Evolutionary conservation across 2,329 filamentous ascomycete genomes (phyloP), one percentile per base, ranked within the genome.

Genomic region (Cucurbitaria berberidis): DNA sequence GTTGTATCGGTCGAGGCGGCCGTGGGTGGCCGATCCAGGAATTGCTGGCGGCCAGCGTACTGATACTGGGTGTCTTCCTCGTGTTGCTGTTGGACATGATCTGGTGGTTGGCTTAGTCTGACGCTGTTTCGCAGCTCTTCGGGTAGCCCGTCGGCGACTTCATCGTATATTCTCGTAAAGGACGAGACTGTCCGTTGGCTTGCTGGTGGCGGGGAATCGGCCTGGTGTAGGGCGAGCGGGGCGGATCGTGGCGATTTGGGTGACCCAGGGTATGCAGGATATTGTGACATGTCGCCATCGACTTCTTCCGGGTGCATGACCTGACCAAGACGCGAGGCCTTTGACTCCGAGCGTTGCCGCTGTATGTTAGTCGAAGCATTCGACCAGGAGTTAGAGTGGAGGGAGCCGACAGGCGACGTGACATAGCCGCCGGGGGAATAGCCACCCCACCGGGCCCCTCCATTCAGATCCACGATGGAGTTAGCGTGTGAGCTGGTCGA

Each of bases 381-480:
- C 6, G 75, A 74, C 68, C 74, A 78, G 22, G 73, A 76, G 59
- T 79, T 81, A 3, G 83, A 85, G 22, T 72, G 67, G 27, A 89
- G 72, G 3, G 88, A 89, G 30, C 85, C 81, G 38, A 79, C 82
- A 0, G 88, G 87, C 36, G 87, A 89, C 75, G 88, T 86, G 57
- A 90, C 77, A 73, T 84, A 89, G 18, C 81, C 87, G 32, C 79
- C 84, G 1, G 88, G 87, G 21, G 87, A 89, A 74, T 89, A 90
- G 26, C 87, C 88, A 24, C 88, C 87, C 69, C 84, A 82, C 43
- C 88, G 81, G 11, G 88, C 88, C 27, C 84, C 80, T 57, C 75
- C 85, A 69, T 90, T 90, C 30, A 86, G 82, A 48, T 89, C 87
- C 45, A 90, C 80, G 55, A 90, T 89, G n/a, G 88, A 89, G 59